These are phyloP conservation scores for Ceratocystis smalleyi DNA, from an alignment of 2,329 filamentous ascomycete species.

Conservation along the genomic window DNA sequence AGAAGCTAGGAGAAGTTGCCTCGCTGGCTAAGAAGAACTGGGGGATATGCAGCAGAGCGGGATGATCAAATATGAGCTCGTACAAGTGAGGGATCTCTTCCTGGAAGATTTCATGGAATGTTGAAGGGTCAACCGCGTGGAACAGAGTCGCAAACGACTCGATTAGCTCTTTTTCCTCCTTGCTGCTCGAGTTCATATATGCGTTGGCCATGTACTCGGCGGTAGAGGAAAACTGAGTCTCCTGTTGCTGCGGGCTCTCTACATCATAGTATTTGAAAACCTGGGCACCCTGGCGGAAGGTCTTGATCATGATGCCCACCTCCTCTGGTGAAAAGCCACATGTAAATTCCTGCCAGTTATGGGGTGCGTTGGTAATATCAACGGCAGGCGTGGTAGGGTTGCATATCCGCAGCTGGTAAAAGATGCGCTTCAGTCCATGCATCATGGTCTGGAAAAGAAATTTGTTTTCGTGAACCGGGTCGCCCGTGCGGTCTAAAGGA, in stretches of 20 bases:
- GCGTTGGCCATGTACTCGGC: conserved; percentile 89
- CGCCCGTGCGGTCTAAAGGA: conserved; percentile 70
- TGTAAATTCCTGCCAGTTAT: conserved; percentile 89
- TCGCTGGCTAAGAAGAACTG: conserved; percentile 99
- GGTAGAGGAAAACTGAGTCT: conserved; percentile 36
- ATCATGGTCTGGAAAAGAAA: conserved; percentile 95
- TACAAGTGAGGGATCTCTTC: conserved; percentile 94
- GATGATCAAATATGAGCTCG: conserved; percentile 95
- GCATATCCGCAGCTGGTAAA: conserved; percentile 84
- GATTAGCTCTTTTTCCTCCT: conserved; percentile 92
- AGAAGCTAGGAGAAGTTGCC: conserved; percentile 92
- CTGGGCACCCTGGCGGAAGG: conserved; percentile 90
- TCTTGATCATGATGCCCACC: conserved; percentile 86
- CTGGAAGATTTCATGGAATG: conserved; percentile 96
- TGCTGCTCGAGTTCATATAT: conserved; percentile 83
- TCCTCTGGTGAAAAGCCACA: conserved; percentile 96
- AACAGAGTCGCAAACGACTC: conserved; percentile 98
- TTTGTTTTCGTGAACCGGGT: conserved; percentile 92
- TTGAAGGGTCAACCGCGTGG: conserved; percentile 93
- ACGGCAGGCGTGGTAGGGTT: conserved; percentile 48
- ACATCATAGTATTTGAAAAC: conserved; percentile 96
- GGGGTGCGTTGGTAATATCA: conserved; percentile 61
- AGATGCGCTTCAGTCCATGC: conserved; percentile 76
- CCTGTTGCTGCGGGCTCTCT: conserved; percentile 43
- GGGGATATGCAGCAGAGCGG: conserved; percentile 80